Base-by-base conservation (phyloP, 2,329 filamentous ascomycete species). In the Neofusicoccum sp. region DNA sequence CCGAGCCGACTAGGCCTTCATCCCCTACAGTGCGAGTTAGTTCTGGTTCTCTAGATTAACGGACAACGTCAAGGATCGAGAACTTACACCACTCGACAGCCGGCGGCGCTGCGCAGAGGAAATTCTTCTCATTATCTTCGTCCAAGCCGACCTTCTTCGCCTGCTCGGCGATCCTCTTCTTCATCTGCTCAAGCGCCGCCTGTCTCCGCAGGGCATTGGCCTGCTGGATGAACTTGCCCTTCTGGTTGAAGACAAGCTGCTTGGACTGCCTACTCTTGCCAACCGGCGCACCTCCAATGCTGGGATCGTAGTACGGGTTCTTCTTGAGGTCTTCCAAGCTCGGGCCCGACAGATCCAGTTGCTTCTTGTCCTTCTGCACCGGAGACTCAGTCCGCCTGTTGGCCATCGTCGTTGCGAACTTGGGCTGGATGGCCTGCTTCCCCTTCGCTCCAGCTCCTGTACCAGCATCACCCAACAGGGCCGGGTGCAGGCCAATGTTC, bases 151-250 rank as follows among this genome's bases (percentile, higher is more conserved):
- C 91, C 73, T 92, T 93, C 62, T 93, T 85, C 9, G 92, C 89
- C 67, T 91, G 88, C 66, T 89, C 89, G 1, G 93, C 93, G 66
- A 99, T 96, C 60, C 89, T 85, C 79, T 89, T 93, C 77, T 98
- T 98, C 87, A 99, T 93, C 64, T 89, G 89, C 79, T 99, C 96
- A 30, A 99, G 81, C 54, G 89, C 89, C 43, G 89, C 91, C 76
- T 97, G 93, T 63, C 91, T 86, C 64, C 95, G 88, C 57, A 97
- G 79, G 61, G 93, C 93, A 73, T 91, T 93, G 6, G 90, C 95
- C 76, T 98, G 93, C 65, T 92, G 89, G 63, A 98, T 96, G 71
- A 96, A 98, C 82, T 98, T 98, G 58, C 95, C 95, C 74, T 96
- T 96, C 67, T 93, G 88, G 69, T 97, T 96, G 80, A 99, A 98